phyloP scores from a whole-genome alignment of 805 yeast genomes.

The Saccharomycopsis olivae region DNA sequence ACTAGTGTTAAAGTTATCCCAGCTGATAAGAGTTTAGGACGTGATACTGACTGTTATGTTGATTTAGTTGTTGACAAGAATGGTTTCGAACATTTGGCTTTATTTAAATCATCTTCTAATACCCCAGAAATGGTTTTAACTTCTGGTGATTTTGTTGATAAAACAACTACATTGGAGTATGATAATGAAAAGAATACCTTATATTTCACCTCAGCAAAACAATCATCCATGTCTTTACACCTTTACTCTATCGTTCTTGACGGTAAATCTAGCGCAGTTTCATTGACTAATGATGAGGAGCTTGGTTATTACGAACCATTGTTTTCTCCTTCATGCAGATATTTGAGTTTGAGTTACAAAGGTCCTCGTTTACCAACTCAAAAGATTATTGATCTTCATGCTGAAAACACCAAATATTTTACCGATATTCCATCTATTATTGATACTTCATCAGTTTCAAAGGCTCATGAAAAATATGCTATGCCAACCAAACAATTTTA shows the following conservation, averaged over 20 bases:
- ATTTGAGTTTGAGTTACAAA: constrained; percentile 38
- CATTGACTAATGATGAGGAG: constrained; percentile 25
- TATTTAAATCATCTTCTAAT: constrained; percentile 37
- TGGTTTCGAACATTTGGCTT: constrained; percentile 56
- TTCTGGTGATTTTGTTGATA: constrained; percentile 41
- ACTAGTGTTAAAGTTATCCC: constrained; percentile 31
- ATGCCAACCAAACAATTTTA: constrained; percentile 40
- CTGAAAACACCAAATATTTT: constrained; percentile 26
- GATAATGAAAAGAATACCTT: constrained; percentile 37
- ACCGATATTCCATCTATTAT: constrained; percentile 2
- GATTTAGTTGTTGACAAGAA: constrained; percentile 43
- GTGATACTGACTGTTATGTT: constrained; percentile 42
- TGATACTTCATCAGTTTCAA: constrained; percentile 18
- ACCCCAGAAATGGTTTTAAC: constrained; percentile 32
- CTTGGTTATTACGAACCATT: constrained; percentile 40
- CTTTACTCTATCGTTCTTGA: constrained; percentile 39
- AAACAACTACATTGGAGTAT: constrained; percentile 35
- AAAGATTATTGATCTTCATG: constrained; percentile 48
- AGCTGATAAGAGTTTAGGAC: constrained; percentile 23
- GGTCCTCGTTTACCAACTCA: constrained; percentile 83
- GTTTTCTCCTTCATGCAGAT: constrained; percentile 49
- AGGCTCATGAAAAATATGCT: constrained; percentile 25
- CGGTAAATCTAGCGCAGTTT: constrained; percentile 14
- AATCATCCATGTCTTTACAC: constrained; percentile 49
- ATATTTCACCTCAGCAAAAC: constrained; percentile 48